Base-by-base conservation (phyloP, 2,329 filamentous ascomycete species). In the Emydomyces testavorans region DNA sequence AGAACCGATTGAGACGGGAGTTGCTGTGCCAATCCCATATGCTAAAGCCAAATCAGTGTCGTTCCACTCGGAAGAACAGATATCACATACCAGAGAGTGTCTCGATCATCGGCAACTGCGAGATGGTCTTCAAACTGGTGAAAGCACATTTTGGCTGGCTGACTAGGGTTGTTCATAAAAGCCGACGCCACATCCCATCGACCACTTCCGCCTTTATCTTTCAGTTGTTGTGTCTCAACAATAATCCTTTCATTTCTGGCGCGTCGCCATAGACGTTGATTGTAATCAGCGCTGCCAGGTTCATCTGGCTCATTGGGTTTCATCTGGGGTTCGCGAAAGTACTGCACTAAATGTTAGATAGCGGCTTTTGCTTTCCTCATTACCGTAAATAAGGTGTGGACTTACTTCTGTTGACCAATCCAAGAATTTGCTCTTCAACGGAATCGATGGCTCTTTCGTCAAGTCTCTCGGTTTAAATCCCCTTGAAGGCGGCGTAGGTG, bases 241-340 rank as follows among this genome's bases (percentile, higher is more conserved):
- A 98, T 82, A 54, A 95, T 94, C 50, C 77, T 82, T 64, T 98
- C 92, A 59, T 98, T 98, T 36, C 92, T 82, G 48, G 88, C 84
- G 52, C 92, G 78, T 53, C 90, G 77, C 92, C 92, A 98, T 2
- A 98, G 72, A 13, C 92, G 80, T 61, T 92, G 83, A 58, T 98
- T 98, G 67, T 96, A 98, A 64, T 96, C 89, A 13, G 85, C 85
- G 60, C 88, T 95, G 28, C 92, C 92, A 11, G 92, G 92, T 61
- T 98, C 92, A 58, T 98, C 92, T 20, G 89, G 85, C 63, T 98
- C 92, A 50, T 85, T 89, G 2, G 87, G 83, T 62, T 92, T 93
- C 92, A 98, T 96, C 66, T 98, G 92, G 26, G 92, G 92, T 64
- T 96, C 89, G 24, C 89, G 85, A 74, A 96, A 98, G 64, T 98